Conservation (phyloP, 495 filamentous ascomycete species). For the Beverwykella pulmonaria region DNA sequence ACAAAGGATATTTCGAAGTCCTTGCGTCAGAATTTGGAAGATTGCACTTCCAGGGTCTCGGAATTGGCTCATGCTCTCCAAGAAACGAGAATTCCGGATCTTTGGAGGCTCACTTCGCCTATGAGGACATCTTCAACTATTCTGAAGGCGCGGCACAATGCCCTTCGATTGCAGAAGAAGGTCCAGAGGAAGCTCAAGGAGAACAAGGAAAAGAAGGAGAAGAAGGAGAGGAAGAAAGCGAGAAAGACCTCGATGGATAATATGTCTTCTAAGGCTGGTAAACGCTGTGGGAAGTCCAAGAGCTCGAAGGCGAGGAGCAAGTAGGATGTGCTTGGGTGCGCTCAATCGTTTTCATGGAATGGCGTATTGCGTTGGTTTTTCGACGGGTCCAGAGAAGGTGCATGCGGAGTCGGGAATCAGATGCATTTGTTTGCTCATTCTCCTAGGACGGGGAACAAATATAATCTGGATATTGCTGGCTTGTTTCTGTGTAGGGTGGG, state of each 20-base stretch:
- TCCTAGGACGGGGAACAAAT: not conserved
- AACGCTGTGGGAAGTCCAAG: not conserved
- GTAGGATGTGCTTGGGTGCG: not conserved
- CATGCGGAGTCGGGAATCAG: conserved; percentile 5
- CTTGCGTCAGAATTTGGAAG: conserved; percentile 1
- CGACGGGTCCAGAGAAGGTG: not conserved
- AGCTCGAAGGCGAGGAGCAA: not conserved
- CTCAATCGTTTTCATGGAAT: conserved; percentile 3
- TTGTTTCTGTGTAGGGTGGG: not conserved
- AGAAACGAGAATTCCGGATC: not conserved
- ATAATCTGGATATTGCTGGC: not conserved
- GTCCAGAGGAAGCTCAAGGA: not conserved
- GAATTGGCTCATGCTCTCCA: not conserved
- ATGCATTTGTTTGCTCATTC: not conserved
- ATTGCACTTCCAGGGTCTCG: not conserved
- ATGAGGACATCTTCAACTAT: not conserved
- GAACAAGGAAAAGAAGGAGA: not conserved
- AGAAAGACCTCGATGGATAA: too few relatives aligned
- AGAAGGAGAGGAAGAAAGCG: not conserved
- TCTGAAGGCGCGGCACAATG: conserved; percentile 7
- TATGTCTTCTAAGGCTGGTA: too few relatives aligned
- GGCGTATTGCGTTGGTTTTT: conserved; percentile 5
- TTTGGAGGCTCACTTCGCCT: conserved; percentile 3
- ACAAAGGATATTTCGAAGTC: conserved; percentile 9
- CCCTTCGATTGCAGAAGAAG: conserved; percentile 4